phyloP scores from a whole-genome alignment of 495 filamentous ascomycete species.

The Parathielavia appendiculata region DNA sequence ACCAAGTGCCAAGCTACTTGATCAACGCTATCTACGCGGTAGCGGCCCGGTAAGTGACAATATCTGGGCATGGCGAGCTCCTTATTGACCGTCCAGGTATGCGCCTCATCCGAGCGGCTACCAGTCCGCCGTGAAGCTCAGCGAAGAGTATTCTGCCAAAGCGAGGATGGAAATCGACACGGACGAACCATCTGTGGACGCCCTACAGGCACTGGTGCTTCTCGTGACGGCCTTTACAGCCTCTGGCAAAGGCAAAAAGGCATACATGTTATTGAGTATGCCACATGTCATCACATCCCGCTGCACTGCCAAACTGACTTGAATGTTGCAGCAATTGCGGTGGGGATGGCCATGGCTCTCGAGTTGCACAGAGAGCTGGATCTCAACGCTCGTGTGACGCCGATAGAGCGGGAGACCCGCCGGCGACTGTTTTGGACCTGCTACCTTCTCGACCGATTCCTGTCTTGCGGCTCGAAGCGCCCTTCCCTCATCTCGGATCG shows the following conservation, averaged over 20 bases:
- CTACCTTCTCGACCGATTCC: constrained; percentile 76
- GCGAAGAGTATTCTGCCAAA: constrained; percentile 63
- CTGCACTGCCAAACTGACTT: not conserved
- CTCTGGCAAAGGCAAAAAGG: constrained; percentile 73
- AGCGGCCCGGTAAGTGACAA: constrained; percentile 52
- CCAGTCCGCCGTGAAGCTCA: constrained; percentile 53
- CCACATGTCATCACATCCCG: not conserved
- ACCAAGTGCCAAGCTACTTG: constrained; percentile 59
- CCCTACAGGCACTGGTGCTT: constrained; percentile 68
- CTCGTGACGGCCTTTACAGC: constrained; percentile 70
- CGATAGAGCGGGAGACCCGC: constrained; percentile 64
- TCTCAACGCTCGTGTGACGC: constrained; percentile 48
- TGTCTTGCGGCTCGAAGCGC: constrained; percentile 70
- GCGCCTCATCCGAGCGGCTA: constrained; percentile 55
- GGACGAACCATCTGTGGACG: constrained; percentile 73
- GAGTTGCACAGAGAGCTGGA: constrained; percentile 70
- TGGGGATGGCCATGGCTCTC: constrained; percentile 74
- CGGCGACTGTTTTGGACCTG: constrained; percentile 78
- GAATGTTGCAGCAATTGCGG: constrained; percentile 56
- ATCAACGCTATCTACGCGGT: constrained; percentile 70
- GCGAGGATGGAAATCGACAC: constrained; percentile 65
- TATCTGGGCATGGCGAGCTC: not conserved
- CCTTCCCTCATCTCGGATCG: constrained; percentile 72
- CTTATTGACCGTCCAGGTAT: constrained; percentile 49
- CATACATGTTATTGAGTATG: constrained; percentile 76